phyloP scores from a whole-genome alignment of 768 basidiomycete genomes.

The Leccinellum rugosiceps region DNA sequence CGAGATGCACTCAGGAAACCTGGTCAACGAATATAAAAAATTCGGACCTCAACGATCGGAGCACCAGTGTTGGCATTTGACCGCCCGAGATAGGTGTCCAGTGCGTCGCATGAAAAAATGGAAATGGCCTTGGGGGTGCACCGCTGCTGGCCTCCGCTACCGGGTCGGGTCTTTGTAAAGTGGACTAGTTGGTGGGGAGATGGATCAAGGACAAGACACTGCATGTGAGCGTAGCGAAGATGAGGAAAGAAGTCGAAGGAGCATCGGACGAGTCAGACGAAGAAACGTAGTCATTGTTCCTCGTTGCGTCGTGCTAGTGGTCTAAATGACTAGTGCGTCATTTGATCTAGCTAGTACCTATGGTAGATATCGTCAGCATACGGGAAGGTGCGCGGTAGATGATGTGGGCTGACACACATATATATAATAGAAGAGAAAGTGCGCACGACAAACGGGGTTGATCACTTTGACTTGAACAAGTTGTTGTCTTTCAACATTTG shows the following conservation, averaged over 20 bases:
- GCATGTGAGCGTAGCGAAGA: conserved; percentile 57
- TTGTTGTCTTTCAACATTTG: conserved; percentile 78
- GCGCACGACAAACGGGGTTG: not conserved
- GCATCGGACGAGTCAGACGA: conserved; percentile 37
- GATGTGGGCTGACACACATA: not conserved
- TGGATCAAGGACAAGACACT: conserved; percentile 68
- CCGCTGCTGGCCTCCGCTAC: conserved; percentile 74
- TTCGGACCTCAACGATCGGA: conserved; percentile 9
- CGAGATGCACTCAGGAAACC: conserved; percentile 41
- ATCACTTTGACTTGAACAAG: conserved; percentile 78
- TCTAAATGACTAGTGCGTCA: too few relatives aligned
- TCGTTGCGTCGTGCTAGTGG: not conserved
- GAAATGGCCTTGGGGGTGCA: conserved; percentile 58
- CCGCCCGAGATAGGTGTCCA: conserved; percentile 73
- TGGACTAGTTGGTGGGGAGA: conserved; percentile 78
- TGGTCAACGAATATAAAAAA: conserved; percentile 32
- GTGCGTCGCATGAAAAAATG: conserved; percentile 78
- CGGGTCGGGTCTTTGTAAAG: conserved; percentile 79
- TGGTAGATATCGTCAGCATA: not conserved
- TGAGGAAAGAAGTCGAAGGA: conserved; percentile 54
- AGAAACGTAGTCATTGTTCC: conserved; percentile 8
- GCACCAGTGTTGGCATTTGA: conserved; percentile 67
- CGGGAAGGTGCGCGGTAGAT: not conserved
- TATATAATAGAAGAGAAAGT: not conserved
- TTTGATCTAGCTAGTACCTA: too few relatives aligned